Conservation (phyloP, 805 yeast genomes). For the Suhomyces faveliae region DNA sequence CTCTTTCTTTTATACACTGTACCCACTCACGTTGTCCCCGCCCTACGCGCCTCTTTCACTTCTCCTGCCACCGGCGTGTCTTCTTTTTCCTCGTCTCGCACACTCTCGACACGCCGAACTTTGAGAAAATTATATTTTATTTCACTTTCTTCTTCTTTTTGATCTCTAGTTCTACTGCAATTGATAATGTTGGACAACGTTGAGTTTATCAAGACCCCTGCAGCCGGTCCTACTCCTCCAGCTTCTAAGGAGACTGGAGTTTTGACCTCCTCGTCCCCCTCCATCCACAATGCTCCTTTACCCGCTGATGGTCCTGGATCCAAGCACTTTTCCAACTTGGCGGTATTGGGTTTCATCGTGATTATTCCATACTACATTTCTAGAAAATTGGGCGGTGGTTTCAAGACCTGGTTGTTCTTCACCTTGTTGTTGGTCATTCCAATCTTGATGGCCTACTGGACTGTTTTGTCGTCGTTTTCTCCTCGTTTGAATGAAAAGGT, state of each 20-base stretch:
- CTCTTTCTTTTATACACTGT: neutral
- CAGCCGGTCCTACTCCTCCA: constrained; percentile 36
- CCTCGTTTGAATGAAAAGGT: constrained; percentile 82
- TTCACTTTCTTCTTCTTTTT: neutral
- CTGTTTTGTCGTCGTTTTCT: constrained; percentile 68
- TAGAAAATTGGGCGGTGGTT: constrained; percentile 67
- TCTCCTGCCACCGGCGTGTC: neutral
- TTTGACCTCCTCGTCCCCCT: constrained; percentile 49
- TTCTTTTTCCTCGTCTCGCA: neutral
- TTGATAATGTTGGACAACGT: constrained; percentile 37
- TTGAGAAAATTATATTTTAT: neutral
- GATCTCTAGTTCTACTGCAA: neutral
- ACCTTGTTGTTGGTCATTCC: constrained; percentile 59
- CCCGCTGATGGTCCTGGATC: constrained; percentile 93
- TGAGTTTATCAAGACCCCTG: constrained; percentile 63
- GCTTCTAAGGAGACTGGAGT: constrained; percentile 36
- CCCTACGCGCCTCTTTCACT: neutral
- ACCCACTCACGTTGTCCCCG: too few relatives aligned
- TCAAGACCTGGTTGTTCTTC: constrained; percentile 64
- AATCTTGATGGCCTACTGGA: constrained; percentile 80
- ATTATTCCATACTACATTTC: constrained; percentile 63
- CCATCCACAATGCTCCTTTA: constrained; percentile 80
- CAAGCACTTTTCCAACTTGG: constrained; percentile 64
- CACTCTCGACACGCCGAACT: neutral
- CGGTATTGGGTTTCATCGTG: constrained; percentile 48